Evolutionary conservation across 495 filamentous ascomycete genomes (phyloP), one percentile per base, ranked within the genome.

Genomic region (Lasiosphaeria ovina): DNA sequence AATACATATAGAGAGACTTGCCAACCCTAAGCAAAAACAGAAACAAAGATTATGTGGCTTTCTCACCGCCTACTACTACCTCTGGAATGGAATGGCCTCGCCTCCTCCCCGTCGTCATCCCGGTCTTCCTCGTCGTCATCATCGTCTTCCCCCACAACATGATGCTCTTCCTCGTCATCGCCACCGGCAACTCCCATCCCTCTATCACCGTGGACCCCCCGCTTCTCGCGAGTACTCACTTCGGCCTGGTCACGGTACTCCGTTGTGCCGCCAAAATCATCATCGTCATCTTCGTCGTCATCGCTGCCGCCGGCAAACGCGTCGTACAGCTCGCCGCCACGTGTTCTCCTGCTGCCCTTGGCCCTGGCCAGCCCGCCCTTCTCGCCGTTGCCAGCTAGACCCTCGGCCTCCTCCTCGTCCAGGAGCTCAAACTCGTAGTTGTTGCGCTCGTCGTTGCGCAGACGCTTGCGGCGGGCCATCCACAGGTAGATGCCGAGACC

Each of bases 361-460:
- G 74, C 68, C 12, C 68, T 68, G 14, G 57, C 51, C 45, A 57
- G 0, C 12, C 51, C 52, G 35, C 52, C 8, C 61, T 72, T 72
- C 24, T 69, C 65, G 42, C 65, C 64, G 33, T 62, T 49, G 51
- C 67, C 49, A 76, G 59, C 68, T 38, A 77, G 59, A 49, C 76
- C 89, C 42, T 85, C 80, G 12, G 84, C 85, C 64, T 97, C 94
- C 8, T 91, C 87, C 63, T 93, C 86, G 62, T 92, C 86, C 35
- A 98, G 83, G 66, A 96, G 85, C 71, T 97, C 93, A 63, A 98
- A 98, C 64, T 97, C 93, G 67, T 97, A 98, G 72, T 91, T 87
- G 66, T 94, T 89, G 45, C 89, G 85, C 33, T 83, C 77, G 74
- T 87, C 89, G 69, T 88, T 89, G 54, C 86, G 83, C 40, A 87